These are phyloP conservation scores for Limnanthes douglasii DNA, from an alignment of 345 rosid genomes.

Conservation along the genomic window DNA sequence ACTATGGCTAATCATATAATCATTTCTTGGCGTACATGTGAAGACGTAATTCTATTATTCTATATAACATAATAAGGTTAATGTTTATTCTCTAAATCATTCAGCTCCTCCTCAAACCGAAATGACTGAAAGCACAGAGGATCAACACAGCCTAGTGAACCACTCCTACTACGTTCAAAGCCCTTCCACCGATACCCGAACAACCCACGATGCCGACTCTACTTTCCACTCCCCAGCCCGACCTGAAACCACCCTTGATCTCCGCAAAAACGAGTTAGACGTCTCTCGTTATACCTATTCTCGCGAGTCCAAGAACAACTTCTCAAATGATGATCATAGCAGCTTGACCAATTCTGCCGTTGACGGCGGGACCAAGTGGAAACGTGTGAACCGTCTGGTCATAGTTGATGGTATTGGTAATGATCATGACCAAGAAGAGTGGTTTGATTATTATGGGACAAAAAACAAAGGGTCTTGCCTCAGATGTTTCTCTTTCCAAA, in stretches of 20 bases:
- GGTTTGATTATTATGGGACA: constrained; percentile 8
- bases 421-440: constrained; percentile 1
- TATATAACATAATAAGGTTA: constrained; percentile 8
- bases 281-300: constrained; percentile 34
- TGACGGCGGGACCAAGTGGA: constrained; percentile 4
- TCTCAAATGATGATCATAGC: constrained; percentile 16
- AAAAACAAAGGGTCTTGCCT: constrained; percentile 34
- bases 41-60: not conserved
- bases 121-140: constrained; percentile 24
- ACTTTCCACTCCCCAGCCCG: constrained; percentile 24
- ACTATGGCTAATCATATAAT: not conserved
- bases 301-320: constrained; percentile 37
- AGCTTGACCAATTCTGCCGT: constrained; percentile 8
- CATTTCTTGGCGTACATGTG: constrained; percentile 2
- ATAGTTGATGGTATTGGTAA: constrained; percentile 12
- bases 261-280: constrained; percentile 11
- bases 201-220: constrained; percentile 11
- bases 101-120: not conserved
- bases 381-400: constrained; percentile 24
- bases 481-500: too few species aligned
- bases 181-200: constrained; percentile 37
- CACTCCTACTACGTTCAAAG: constrained; percentile 72
- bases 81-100: constrained; percentile 3
- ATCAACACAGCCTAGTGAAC: constrained; percentile 24
- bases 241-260: constrained; percentile 18